Evolutionary conservation across 169 alveolate genomes (phyloP).

Genomic region (Theileria orientalis): DNA sequence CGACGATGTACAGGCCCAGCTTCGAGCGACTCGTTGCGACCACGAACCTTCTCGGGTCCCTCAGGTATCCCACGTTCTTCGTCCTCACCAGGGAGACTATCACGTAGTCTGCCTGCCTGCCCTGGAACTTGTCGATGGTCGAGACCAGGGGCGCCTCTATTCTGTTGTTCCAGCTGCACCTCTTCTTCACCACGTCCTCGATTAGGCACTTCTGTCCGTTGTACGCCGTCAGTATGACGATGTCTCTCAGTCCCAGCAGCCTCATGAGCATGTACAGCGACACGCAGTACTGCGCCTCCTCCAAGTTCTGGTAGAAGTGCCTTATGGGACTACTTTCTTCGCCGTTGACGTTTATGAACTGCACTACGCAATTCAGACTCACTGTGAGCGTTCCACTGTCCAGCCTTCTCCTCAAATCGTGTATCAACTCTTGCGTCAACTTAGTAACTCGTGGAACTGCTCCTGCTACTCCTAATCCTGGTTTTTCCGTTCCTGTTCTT

Average conservation of each 20-base stretch:
- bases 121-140: constrained; percentile 89
- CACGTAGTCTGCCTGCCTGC: constrained; percentile 88
- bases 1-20: constrained; percentile 86
- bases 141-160: constrained; percentile 77
- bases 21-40: constrained; percentile 93
- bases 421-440: constrained; percentile 35
- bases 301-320: constrained; percentile 88
- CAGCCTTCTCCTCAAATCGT: constrained; percentile 42
- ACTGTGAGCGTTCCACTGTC: constrained; percentile 14
- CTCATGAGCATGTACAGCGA: constrained; percentile 91
- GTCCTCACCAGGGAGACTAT: constrained; percentile 88
- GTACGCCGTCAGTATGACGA: constrained; percentile 87
- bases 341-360: constrained; percentile 80
- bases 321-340: constrained; percentile 88
- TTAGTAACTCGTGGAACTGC: constrained; percentile 60
- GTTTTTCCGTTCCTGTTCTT: too few species aligned
- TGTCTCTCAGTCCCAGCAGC: constrained; percentile 83
- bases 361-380: constrained; percentile 78
- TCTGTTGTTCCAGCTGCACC: constrained; percentile 80
- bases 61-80: constrained; percentile 83
- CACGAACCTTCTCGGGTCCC: constrained; percentile 90
- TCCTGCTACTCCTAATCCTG: too few species aligned
- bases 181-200: constrained; percentile 77
- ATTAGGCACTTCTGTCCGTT: constrained; percentile 91
- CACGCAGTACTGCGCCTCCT: constrained; percentile 91